phyloP scores from a whole-genome alignment of 208 protist genomes.

The Wallacemonas sp. region DNA sequence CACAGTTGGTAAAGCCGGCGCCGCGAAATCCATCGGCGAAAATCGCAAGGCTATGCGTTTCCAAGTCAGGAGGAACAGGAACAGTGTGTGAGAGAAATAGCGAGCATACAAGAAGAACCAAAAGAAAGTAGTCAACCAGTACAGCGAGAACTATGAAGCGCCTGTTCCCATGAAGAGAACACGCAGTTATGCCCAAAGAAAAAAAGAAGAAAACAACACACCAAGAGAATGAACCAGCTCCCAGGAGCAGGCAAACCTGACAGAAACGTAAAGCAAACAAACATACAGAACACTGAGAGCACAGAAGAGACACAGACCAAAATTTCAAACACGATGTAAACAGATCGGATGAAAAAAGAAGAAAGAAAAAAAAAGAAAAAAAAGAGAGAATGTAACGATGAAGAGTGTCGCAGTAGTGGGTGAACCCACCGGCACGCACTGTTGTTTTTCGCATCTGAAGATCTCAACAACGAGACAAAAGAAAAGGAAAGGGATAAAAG shows the following conservation, averaged over 20 bases:
- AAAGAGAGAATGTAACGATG: constrained; percentile 1
- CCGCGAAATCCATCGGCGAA: no score
- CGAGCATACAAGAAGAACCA: background rate
- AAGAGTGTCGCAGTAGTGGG: background rate
- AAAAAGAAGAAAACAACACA: constrained; percentile 19
- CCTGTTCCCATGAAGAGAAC: background rate
- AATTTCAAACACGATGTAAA: background rate
- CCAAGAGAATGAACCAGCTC: no score
- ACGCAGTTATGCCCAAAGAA: background rate
- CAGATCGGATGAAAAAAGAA: constrained; percentile 1
- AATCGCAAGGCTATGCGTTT: no score
- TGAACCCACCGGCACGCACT: no score
- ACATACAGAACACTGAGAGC: no score
- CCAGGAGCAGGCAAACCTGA: no score
- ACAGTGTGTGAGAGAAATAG: background rate
- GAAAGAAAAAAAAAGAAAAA: constrained; percentile 26
- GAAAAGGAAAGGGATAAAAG: background rate
- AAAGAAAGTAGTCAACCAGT: background rate
- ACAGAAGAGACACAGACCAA: background rate
- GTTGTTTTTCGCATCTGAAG: no score
- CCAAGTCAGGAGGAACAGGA: no score
- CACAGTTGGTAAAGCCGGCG: no score
- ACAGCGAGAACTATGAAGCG: constrained; percentile 10
- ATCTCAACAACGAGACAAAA: no score
- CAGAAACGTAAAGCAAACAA: no score